phyloP scores from a whole-genome alignment of 495 filamentous ascomycete genomes.

The Penicillium antarcticum region DNA sequence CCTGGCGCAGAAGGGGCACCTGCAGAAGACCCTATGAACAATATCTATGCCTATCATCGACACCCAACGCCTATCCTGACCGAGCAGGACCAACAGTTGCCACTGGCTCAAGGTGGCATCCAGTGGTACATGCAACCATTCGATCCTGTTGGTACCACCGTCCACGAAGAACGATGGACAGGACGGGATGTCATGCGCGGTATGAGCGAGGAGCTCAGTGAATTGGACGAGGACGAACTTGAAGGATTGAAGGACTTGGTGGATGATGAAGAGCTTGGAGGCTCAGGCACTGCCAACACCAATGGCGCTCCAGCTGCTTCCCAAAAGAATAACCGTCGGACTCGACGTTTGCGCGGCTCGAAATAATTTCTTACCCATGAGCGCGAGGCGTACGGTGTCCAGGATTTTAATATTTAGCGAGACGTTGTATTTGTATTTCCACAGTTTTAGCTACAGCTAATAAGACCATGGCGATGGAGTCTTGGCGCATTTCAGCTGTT shows the following conservation, averaged over 20 bases:
- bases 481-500: slow-evolving; percentile 1
- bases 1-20: slow-evolving; percentile 12
- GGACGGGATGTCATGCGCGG: slow-evolving; percentile 71
- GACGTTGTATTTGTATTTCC: neutral
- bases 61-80: slow-evolving; percentile 23
- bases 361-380: slow-evolving; percentile 14
- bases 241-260: slow-evolving; percentile 55
- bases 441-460: neutral
- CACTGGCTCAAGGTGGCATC: slow-evolving; percentile 68
- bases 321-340: slow-evolving; percentile 32
- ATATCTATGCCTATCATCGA: slow-evolving; percentile 12
- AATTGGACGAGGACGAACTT: slow-evolving; percentile 81
- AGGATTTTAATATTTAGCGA: slow-evolving; percentile 8
- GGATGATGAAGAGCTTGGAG: slow-evolving; percentile 35
- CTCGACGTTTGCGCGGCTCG: slow-evolving; percentile 39
- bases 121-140: slow-evolving; percentile 88
- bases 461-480: neutral
- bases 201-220: slow-evolving; percentile 82
- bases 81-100: slow-evolving; percentile 50
- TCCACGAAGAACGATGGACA: slow-evolving; percentile 74
- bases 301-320: slow-evolving; percentile 4
- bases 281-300: neutral
- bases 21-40: slow-evolving; percentile 8
- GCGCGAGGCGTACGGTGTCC: slow-evolving; percentile 13
- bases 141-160: slow-evolving; percentile 71